Base-by-base conservation (phyloP, 2,329 filamentous ascomycete species). In the Xylaria sp. region DNA sequence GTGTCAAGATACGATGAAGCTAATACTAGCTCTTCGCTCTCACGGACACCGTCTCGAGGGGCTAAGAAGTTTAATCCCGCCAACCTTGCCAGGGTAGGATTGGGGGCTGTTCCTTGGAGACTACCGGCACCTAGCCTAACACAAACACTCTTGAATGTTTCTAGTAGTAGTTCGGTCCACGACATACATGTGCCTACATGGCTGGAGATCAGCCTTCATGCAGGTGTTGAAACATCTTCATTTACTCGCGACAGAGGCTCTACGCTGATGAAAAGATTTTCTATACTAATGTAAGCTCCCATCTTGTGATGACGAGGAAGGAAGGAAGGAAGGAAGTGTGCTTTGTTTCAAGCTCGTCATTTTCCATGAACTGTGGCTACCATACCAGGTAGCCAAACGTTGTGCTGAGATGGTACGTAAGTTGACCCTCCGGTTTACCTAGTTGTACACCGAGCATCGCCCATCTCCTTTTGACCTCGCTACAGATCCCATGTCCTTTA, bases 331-430 rank as follows among this genome's bases (percentile, higher is more conserved):
- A n/a, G 21, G 14, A 56, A 38, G 33, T n/a, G 35, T 62, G 65
- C 66, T 70, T 69, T 55, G 67, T 71, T 71, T 70, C 62, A 67
- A 63, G 51, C 58, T 60, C 35, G 65, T 69, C 53, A 46, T 31
- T 42, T 31, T 33, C 42, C 15, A 33, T 62, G 62, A 4, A 4
- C 28, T 5, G 9, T 4, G 28, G 28, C 9, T n/a, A n/a, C 28
- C 28, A 31, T 68, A n/a, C n/a, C n/a, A n/a, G 61, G 70, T 58
- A 31, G 67, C 64, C 60, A 57, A 28, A 25, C 12, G 2, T 25
- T 38, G 7, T 19, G 58, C 61, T 50, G 63, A 70, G 58, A 37
- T 45, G 6, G 17, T 31, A 56, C 47, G 33, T 19, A 49, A 51
- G 45, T 40, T 31, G 25, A 35, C 19, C 46, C 23, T 43, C 50